phyloP scores from a whole-genome alignment of 805 yeast genomes.

The Metschnikowia noctiluminum region DNA sequence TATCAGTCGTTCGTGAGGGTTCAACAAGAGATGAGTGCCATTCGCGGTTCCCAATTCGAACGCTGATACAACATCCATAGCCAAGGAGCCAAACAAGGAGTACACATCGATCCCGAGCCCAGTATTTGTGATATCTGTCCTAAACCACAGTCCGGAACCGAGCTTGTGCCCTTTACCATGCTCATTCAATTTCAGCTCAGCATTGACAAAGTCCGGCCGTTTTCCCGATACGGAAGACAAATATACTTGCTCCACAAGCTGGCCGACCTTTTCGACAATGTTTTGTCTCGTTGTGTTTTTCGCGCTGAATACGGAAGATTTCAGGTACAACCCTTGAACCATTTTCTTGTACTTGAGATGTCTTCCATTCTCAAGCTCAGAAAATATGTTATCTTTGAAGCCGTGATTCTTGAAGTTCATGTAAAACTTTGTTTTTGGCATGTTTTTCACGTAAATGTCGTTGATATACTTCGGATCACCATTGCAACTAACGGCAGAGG shows the following conservation, averaged over 20 bases:
- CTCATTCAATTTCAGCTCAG: constrained; percentile 27
- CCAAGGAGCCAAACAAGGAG: constrained; percentile 61
- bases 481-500: constrained; percentile 57
- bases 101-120: constrained; percentile 53
- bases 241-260: constrained; percentile 27
- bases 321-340: constrained; percentile 32
- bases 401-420: constrained; percentile 58
- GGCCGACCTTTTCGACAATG: constrained; percentile 25
- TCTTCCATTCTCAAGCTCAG: constrained; percentile 45
- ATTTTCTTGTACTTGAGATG: constrained; percentile 28
- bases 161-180: constrained; percentile 32
- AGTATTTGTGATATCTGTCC: constrained; percentile 14
- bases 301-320: constrained; percentile 32
- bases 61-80: constrained; percentile 65
- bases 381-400: constrained; percentile 52
- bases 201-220: constrained; percentile 34
- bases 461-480: constrained; percentile 47
- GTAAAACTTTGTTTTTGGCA: constrained; percentile 57
- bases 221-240: constrained; percentile 29
- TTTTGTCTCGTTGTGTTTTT: constrained; percentile 26
- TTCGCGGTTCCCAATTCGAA: constrained; percentile 54
- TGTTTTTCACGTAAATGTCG: constrained; percentile 54
- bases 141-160: constrained; percentile 31
- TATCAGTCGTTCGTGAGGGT: constrained; percentile 37
- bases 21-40: constrained; percentile 43